These are phyloP conservation scores for Chrysanthemum makinoi DNA, from an alignment of 129 eudicot genomes.

Conservation along the genomic window DNA sequence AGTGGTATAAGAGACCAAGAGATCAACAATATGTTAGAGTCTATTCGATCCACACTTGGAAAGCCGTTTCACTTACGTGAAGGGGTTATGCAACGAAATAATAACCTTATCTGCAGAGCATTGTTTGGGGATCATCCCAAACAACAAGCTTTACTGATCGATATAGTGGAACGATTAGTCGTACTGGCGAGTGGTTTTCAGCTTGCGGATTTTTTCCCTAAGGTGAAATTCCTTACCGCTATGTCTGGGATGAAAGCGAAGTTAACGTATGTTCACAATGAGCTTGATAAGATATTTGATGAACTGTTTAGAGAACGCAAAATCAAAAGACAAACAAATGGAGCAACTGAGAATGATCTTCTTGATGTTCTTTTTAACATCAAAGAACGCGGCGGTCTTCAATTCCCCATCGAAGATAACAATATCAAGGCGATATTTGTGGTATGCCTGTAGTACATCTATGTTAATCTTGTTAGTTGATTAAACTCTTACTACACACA, in stretches of 20 bases:
- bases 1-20: slow-evolving; percentile 10
- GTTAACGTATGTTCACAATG: slow-evolving; percentile 9
- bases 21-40: neutral
- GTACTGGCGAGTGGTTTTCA: slow-evolving; percentile 7
- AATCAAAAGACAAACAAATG: neutral
- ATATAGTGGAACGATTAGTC: neutral
- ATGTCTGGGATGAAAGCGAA: slow-evolving; percentile 11
- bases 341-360: neutral
- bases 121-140: slow-evolving; percentile 10
- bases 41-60: neutral
- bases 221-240: neutral
- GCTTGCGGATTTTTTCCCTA: slow-evolving; percentile 18
- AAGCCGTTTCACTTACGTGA: neutral
- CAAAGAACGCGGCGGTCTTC: slow-evolving; percentile 20
- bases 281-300: slow-evolving; percentile 20
- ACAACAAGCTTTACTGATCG: slow-evolving; percentile 13
- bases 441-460: slow-evolving; percentile 1
- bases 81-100: neutral
- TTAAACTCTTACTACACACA: no score
- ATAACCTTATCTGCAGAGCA: slow-evolving; percentile 3
- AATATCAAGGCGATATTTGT: slow-evolving; percentile 22
- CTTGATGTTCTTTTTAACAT: slow-evolving; percentile 21
- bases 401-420: slow-evolving; percentile 7
- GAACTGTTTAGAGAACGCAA: slow-evolving; percentile 16
- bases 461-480: no score